Evolutionary conservation across 495 filamentous ascomycete genomes (phyloP).

Genomic region (Pyronema omphalodes): DNA sequence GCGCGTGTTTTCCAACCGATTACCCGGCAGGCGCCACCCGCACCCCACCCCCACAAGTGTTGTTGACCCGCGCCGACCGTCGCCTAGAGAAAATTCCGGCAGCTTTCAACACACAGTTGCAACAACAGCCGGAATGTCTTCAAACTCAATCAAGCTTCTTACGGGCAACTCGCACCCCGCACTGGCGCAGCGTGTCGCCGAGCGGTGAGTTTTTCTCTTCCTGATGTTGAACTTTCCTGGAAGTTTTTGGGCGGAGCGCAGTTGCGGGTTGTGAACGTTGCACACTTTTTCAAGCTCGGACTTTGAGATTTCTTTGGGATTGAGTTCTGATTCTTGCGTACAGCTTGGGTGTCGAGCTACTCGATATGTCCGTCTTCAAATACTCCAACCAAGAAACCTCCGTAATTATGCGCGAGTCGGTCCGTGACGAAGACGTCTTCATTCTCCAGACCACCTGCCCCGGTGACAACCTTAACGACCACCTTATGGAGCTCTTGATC

Average conservation of each 20-base stretch:
- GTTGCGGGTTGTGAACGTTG: too few relatives aligned
- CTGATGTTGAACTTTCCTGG: too few relatives aligned
- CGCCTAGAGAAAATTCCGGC: too few relatives aligned
- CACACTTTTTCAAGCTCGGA: too few relatives aligned
- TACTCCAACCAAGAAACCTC: constrained; percentile 98
- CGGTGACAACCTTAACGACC: constrained; percentile 95
- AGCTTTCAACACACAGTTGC: too few relatives aligned
- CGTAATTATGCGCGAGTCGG: constrained; percentile 91
- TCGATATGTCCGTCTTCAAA: constrained; percentile 87
- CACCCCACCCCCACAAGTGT: too few relatives aligned
- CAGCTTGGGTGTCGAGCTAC: constrained; percentile 78
- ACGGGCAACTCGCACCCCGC: constrained; percentile 91
- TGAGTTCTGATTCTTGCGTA: too few relatives aligned
- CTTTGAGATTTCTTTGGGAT: too few relatives aligned
- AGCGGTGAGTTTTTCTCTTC: constrained; percentile 39
- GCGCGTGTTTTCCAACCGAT: too few relatives aligned
- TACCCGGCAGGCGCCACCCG: too few relatives aligned
- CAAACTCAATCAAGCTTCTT: constrained; percentile 85
- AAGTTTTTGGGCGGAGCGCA: too few relatives aligned
- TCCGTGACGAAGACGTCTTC: constrained; percentile 96
- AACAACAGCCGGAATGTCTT: constrained; percentile 11
- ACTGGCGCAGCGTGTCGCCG: constrained; percentile 75
- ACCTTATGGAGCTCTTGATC: constrained; percentile 94
- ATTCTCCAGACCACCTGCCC: constrained; percentile 89
- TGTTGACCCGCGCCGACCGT: too few relatives aligned